Conservation (phyloP, 495 filamentous ascomycete genomes). For the Chaetomium fimeti region DNA sequence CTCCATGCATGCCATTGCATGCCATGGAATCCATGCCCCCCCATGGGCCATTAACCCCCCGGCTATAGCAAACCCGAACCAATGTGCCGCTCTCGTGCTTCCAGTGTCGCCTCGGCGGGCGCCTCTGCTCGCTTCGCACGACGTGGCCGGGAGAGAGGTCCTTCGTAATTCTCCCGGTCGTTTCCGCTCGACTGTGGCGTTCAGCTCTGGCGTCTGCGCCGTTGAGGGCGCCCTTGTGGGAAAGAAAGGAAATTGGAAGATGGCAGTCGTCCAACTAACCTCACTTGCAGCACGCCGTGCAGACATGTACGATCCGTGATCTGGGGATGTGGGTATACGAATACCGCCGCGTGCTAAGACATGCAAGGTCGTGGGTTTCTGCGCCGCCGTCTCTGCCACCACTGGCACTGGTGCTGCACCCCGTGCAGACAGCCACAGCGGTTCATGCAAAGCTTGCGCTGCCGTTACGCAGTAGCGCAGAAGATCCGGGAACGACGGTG, state of each 20-base stretch:
- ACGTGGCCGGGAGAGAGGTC: not conserved
- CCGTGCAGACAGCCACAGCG: constrained; percentile 20
- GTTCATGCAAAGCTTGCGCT: constrained; percentile 20
- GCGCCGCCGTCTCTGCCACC: not conserved
- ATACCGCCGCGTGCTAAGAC: constrained; percentile 7
- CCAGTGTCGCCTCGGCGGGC: not conserved
- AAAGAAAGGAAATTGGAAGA: not conserved
- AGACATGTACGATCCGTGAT: constrained; percentile 5
- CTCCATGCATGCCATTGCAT: not conserved
- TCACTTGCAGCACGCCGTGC: constrained; percentile 3
- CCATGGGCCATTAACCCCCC: not conserved
- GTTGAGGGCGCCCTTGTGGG: not conserved
- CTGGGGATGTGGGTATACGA: constrained; percentile 1
- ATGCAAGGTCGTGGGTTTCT: not conserved
- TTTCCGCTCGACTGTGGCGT: not conserved
- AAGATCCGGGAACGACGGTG: constrained; percentile 11
- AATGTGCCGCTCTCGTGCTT: constrained; percentile 5
- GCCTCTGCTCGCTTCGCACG: constrained; percentile 3
- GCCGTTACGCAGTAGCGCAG: constrained; percentile 19
- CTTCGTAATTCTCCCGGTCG: not conserved
- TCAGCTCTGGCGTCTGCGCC: not conserved
- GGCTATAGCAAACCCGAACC: not conserved
- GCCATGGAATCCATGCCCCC: not conserved
- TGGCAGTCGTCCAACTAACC: not conserved
- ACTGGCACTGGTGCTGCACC: not conserved